Evolutionary conservation across 768 basidiomycete genomes (phyloP).

Genomic region (Russula griseocarnosa): DNA sequence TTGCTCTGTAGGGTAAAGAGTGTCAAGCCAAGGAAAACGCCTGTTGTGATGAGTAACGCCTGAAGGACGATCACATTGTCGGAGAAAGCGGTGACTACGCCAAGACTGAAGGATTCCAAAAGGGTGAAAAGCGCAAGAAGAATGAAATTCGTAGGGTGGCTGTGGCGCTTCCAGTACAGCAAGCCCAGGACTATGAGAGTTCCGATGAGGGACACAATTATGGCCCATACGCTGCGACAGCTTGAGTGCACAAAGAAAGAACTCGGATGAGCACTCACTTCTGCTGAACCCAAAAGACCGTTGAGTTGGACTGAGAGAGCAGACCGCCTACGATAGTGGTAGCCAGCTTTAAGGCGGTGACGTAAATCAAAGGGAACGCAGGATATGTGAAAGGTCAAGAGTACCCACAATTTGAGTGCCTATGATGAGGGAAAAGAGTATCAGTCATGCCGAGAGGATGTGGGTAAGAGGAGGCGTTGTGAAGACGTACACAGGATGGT

Average conservation of each 20-base stretch:
- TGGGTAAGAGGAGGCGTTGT: no score
- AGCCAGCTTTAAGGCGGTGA: constrained; percentile 45
- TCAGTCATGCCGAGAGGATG: neutral
- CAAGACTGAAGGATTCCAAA: constrained; percentile 87
- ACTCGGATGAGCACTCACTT: constrained; percentile 46
- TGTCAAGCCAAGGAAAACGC: constrained; percentile 90
- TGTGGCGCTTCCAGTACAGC: constrained; percentile 91
- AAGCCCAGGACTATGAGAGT: constrained; percentile 75
- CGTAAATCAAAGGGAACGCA: constrained; percentile 12
- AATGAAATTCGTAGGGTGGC: constrained; percentile 81
- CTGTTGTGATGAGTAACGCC: constrained; percentile 86
- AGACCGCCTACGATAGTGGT: constrained; percentile 73
- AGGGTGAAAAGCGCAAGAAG: constrained; percentile 84
- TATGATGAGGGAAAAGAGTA: constrained; percentile 31
- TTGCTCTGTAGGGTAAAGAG: constrained; percentile 94
- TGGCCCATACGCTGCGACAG: constrained; percentile 60
- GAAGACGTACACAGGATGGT: constrained; percentile 72
- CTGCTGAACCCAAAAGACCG: constrained; percentile 65
- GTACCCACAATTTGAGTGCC: constrained; percentile 70
- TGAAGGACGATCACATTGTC: constrained; percentile 74
- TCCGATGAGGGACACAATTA: constrained; percentile 75
- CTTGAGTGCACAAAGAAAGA: constrained; percentile 5
- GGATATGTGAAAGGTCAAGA: neutral
- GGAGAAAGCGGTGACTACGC: constrained; percentile 75
- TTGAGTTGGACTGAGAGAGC: constrained; percentile 58